Percentiles rank a stretch among this genome's conserved stretches.
phyloP scores from a whole-genome alignment of 2,329 filamentous ascomycete genomes.

The Colletotrichum cereale region DNA sequence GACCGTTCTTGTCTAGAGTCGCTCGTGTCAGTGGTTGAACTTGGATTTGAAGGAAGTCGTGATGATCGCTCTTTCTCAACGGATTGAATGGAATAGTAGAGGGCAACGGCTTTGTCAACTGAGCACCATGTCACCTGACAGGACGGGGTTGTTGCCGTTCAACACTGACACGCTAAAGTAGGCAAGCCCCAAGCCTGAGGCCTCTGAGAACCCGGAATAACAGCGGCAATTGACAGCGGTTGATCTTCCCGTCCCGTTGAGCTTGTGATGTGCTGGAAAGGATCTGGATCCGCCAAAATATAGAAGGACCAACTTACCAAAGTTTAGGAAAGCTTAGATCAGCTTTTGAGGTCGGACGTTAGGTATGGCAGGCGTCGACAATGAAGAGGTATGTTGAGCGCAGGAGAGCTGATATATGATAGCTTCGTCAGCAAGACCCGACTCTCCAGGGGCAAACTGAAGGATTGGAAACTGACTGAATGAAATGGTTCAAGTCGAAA shows the following conservation, averaged over 20 bases:
- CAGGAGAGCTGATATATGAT: not conserved
- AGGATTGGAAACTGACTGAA: not conserved
- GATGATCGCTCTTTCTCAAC: not conserved
- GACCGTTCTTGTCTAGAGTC: not conserved
- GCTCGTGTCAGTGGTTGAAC: not conserved
- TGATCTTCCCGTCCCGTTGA: not conserved
- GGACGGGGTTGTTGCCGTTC: not conserved
- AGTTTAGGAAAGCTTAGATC: not conserved
- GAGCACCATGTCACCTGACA: slow-evolving; percentile 9
- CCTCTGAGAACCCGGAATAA: not conserved
- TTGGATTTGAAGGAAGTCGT: not conserved
- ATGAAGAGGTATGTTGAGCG: not conserved
- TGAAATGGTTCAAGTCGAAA: not conserved
- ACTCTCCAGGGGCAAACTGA: not conserved
- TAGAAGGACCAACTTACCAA: not conserved
- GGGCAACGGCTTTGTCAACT: not conserved
- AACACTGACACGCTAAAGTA: not conserved
- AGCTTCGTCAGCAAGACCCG: not conserved
- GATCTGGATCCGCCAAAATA: not conserved
- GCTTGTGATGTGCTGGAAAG: not conserved
- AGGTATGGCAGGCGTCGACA: not conserved
- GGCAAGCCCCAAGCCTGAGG: not conserved
- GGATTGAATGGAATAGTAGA: not conserved
- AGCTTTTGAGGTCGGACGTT: not conserved
- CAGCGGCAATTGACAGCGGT: not conserved